phyloP scores from a whole-genome alignment of 106 monocot species.

The Platanthera guangdongensis region DNA sequence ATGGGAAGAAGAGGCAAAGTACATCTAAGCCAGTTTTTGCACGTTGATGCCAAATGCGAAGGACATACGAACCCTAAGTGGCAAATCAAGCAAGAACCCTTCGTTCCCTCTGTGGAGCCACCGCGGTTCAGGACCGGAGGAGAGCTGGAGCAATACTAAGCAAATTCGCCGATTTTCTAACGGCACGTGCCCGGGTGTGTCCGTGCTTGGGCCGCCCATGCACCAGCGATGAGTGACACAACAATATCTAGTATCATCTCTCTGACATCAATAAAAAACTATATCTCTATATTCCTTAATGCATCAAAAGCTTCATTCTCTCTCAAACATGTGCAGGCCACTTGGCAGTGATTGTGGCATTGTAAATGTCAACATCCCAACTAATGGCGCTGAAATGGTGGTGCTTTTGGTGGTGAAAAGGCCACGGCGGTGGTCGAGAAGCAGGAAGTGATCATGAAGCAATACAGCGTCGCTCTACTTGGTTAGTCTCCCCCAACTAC shows the following conservation, averaged over 20 bases:
- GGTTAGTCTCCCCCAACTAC: slow-evolving; percentile 25
- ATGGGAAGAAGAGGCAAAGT: too few relatives aligned
- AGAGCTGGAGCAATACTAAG: too few relatives aligned
- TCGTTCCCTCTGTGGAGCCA: too few relatives aligned
- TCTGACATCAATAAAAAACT: not conserved
- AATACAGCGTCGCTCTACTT: slow-evolving; percentile 94
- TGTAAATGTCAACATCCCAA: slow-evolving; percentile 86
- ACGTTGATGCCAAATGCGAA: too few relatives aligned
- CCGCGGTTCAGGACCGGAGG: too few relatives aligned
- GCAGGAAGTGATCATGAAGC: slow-evolving; percentile 99
- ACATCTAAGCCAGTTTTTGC: too few relatives aligned
- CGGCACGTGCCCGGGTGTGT: too few relatives aligned
- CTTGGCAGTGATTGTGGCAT: slow-evolving; percentile 77
- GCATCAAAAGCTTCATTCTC: not conserved
- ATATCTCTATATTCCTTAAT: not conserved
- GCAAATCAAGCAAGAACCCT: too few relatives aligned
- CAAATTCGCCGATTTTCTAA: too few relatives aligned
- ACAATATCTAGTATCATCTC: not conserved
- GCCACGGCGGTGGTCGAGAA: slow-evolving; percentile 96
- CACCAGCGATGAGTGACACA: not conserved
- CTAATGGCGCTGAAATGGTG: slow-evolving; percentile 97
- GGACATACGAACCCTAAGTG: too few relatives aligned
- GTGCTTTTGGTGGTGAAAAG: slow-evolving; percentile 98
- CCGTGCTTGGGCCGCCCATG: too few relatives aligned
- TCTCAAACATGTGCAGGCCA: slow-evolving; percentile 46